These are phyloP conservation scores for Platanthera guangdongensis DNA, from an alignment of 106 monocot genomes.

Conservation along the genomic window DNA sequence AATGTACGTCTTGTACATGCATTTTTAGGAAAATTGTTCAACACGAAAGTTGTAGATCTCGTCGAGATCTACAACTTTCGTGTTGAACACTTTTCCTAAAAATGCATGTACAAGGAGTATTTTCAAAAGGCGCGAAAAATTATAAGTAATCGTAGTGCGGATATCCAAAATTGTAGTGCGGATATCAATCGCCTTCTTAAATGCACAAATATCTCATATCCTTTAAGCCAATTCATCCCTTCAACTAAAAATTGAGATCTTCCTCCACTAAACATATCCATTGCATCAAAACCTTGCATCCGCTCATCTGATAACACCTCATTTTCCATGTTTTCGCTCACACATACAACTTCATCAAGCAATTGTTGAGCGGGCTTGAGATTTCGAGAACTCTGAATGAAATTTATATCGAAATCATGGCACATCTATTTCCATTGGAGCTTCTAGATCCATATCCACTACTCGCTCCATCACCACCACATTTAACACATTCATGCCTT, in stretches of 20 bases:
- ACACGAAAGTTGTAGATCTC: too few relatives aligned
- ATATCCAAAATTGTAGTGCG: too few relatives aligned
- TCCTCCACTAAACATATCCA: not conserved
- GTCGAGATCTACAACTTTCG: too few relatives aligned
- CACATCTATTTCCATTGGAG: not conserved
- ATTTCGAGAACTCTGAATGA: slow-evolving; percentile 29
- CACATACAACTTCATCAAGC: slow-evolving; percentile 51
- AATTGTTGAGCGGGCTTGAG: slow-evolving; percentile 40
- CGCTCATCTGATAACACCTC: slow-evolving; percentile 14
- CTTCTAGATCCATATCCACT: not conserved
- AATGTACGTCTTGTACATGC: too few relatives aligned
- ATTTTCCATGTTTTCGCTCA: slow-evolving; percentile 21
- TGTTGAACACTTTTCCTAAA: too few relatives aligned
- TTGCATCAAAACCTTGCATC: not conserved
- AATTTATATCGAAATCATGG: not conserved
- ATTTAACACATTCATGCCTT: slow-evolving; percentile 2
- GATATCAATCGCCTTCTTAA: too few relatives aligned
- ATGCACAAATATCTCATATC: not conserved
- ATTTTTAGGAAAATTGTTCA: too few relatives aligned
- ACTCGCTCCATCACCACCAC: slow-evolving; percentile 4
- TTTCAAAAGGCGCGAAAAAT: too few relatives aligned
- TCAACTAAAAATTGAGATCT: not conserved
- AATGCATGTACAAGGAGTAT: too few relatives aligned
- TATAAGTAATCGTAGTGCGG: too few relatives aligned
- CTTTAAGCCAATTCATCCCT: too few relatives aligned